Conservation (phyloP, 192 early-diverging fungal species). For the Umbelopsis isabellina region DNA sequence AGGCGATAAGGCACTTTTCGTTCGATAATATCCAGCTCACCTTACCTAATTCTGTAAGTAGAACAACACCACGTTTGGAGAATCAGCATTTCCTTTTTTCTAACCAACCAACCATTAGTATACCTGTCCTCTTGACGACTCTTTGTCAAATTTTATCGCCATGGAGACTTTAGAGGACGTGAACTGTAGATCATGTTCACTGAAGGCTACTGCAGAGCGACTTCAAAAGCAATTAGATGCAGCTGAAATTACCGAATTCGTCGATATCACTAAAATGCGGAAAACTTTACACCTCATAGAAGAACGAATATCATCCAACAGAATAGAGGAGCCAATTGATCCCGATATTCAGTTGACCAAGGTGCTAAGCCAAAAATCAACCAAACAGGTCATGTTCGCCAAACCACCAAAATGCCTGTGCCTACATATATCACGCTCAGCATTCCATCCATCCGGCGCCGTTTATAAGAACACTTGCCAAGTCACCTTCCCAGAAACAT, state of each 20-base stretch:
- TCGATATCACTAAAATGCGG: constrained; percentile 9
- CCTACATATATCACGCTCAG: constrained; percentile 84
- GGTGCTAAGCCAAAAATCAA: constrained; percentile 45
- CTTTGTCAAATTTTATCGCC: constrained; percentile 56
- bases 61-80: background rate
- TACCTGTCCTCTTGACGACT: constrained; percentile 52
- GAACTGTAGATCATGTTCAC: constrained; percentile 66
- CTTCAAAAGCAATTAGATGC: constrained; percentile 40
- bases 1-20: constrained; percentile 75
- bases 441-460: constrained; percentile 71
- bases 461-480: constrained; percentile 82
- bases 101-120: constrained; percentile 25
- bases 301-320: constrained; percentile 14
- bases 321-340: constrained; percentile 22
- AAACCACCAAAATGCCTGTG: constrained; percentile 78
- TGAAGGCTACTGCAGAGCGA: constrained; percentile 46
- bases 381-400: constrained; percentile 84
- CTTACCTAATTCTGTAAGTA: constrained; percentile 54
- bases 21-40: constrained; percentile 82
- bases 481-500: constrained; percentile 74
- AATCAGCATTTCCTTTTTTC: background rate
- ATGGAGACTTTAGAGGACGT: constrained; percentile 72
- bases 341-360: background rate
- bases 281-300: background rate
- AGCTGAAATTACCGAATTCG: constrained; percentile 2